Conservation (phyloP, 768 basidiomycete species). For the Lepiota brunneoincarnata region DNA sequence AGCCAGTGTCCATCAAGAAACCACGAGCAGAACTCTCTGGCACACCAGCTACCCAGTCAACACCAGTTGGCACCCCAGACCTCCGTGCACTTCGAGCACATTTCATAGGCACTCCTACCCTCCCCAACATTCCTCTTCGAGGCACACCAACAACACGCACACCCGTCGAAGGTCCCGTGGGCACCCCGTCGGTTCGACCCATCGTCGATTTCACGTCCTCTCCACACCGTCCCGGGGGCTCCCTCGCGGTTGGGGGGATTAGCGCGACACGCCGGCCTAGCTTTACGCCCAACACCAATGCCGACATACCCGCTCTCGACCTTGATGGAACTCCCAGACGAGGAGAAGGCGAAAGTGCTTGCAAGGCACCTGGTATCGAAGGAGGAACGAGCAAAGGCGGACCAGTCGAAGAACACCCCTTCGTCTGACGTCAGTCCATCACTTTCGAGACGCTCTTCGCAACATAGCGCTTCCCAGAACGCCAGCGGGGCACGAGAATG, state of each 20-base stretch:
- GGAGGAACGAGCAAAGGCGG: slow-evolving; percentile 51
- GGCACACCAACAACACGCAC: slow-evolving; percentile 17
- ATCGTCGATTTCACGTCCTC: slow-evolving; percentile 9
- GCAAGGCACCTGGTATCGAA: slow-evolving; percentile 77
- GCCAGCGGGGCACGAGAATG: slow-evolving; percentile 38
- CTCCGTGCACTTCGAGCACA: slow-evolving; percentile 62
- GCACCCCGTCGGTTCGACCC: slow-evolving; percentile 10
- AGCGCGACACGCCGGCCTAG: slow-evolving; percentile 24
- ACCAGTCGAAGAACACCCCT: slow-evolving; percentile 12
- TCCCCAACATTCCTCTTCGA: slow-evolving; percentile 54
- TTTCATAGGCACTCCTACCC: slow-evolving; percentile 56
- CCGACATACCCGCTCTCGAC: slow-evolving; percentile 30
- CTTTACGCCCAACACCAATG: slow-evolving; percentile 18
- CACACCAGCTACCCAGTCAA: slow-evolving; percentile 19
- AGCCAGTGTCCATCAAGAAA: slow-evolving; percentile 49
- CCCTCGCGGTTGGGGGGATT: slow-evolving; percentile 27
- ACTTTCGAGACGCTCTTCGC: slow-evolving; percentile 4
- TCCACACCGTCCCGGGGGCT: background rate
- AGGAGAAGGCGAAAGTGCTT: slow-evolving; percentile 82
- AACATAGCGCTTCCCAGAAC: slow-evolving; percentile 1
- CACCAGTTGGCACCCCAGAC: slow-evolving; percentile 59
- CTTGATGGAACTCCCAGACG: slow-evolving; percentile 69
- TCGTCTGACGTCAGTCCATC: slow-evolving; percentile 2
- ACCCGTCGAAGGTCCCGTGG: slow-evolving; percentile 12
- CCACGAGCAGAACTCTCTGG: slow-evolving; percentile 22